phyloP scores from a whole-genome alignment of 2,329 filamentous ascomycete genomes.

The Amauroascus verrucosus region DNA sequence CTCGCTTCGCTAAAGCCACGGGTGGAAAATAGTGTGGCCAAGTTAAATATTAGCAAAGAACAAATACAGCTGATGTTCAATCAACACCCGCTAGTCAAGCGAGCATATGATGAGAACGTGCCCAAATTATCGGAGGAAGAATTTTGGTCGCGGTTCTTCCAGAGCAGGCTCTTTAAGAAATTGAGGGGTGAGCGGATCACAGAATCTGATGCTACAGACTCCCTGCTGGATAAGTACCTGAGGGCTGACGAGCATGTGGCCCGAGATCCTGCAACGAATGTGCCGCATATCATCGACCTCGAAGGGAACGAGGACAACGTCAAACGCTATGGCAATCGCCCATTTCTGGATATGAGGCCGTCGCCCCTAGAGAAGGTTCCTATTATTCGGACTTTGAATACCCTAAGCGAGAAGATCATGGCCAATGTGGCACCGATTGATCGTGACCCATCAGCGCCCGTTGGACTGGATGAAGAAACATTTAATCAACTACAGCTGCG shows the following conservation, averaged over 20 bases:
- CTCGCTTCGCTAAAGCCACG: conserved; percentile 78
- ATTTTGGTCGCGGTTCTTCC: conserved; percentile 93
- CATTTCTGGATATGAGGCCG: conserved; percentile 83
- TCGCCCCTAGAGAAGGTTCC: conserved; percentile 64
- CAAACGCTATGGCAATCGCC: conserved; percentile 73
- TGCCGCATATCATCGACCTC: conserved; percentile 84
- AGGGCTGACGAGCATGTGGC: conserved; percentile 55
- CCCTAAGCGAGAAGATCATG: conserved; percentile 85
- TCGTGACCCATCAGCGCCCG: conserved; percentile 52
- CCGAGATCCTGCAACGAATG: conserved; percentile 43
- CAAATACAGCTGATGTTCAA: conserved; percentile 88
- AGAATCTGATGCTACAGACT: conserved; percentile 65
- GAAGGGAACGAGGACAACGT: conserved; percentile 93
- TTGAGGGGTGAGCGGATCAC: conserved; percentile 79
- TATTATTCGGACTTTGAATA: conserved; percentile 82
- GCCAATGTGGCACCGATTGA: conserved; percentile 74
- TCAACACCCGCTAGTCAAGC: conserved; percentile 82
- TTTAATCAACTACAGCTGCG: conserved; percentile 66
- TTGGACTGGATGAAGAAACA: conserved; percentile 60
- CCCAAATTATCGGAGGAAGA: conserved; percentile 66
- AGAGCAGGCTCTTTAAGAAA: conserved; percentile 81
- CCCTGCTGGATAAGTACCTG: conserved; percentile 76
- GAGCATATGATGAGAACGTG: conserved; percentile 87
- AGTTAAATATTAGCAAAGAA: conserved; percentile 77
- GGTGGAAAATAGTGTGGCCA: conserved; percentile 61